These are phyloP conservation scores for Hippophae gyantsensis DNA, from an alignment of 306 rosid species.

Conservation along the genomic window DNA sequence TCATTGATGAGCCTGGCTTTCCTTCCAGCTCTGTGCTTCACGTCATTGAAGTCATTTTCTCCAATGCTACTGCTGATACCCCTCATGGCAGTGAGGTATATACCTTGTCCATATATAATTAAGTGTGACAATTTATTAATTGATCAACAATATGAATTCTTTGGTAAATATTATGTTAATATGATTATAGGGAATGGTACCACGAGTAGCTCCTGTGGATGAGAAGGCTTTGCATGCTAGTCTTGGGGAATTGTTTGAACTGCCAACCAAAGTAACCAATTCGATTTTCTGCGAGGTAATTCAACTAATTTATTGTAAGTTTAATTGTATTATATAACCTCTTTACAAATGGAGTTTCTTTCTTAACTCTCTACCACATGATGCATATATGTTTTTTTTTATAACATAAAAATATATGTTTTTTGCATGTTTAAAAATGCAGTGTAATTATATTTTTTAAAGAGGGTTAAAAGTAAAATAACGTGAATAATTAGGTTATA, in stretches of 20 bases:
- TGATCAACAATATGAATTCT: neutral
- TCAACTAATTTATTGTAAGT: neutral
- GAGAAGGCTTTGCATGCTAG: conserved; percentile 26
- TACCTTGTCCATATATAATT: neutral
- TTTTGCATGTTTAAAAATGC: too few species aligned
- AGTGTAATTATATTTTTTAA: too few species aligned
- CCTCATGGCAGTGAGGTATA: conserved; percentile 16
- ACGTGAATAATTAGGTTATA: too few species aligned
- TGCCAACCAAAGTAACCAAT: conserved; percentile 30
- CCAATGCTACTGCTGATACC: conserved; percentile 21
- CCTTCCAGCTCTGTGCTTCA: conserved; percentile 39
- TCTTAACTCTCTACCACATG: too few species aligned
- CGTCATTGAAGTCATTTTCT: conserved; percentile 39
- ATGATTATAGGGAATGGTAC: conserved; percentile 21
- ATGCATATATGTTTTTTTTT: too few species aligned
- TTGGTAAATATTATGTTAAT: too few species aligned
- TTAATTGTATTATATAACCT: neutral
- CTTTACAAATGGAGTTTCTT: neutral
- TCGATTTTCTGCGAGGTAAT: conserved; percentile 51
- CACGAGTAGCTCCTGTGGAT: conserved; percentile 13
- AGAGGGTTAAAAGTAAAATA: too few species aligned
- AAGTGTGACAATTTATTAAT: neutral
- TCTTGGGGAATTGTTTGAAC: conserved; percentile 26
- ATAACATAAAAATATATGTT: too few species aligned
- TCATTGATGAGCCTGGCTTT: conserved; percentile 23